These are phyloP conservation scores for Podospora appendiculata DNA, from an alignment of 495 filamentous ascomycete genomes.

Conservation along the genomic window DNA sequence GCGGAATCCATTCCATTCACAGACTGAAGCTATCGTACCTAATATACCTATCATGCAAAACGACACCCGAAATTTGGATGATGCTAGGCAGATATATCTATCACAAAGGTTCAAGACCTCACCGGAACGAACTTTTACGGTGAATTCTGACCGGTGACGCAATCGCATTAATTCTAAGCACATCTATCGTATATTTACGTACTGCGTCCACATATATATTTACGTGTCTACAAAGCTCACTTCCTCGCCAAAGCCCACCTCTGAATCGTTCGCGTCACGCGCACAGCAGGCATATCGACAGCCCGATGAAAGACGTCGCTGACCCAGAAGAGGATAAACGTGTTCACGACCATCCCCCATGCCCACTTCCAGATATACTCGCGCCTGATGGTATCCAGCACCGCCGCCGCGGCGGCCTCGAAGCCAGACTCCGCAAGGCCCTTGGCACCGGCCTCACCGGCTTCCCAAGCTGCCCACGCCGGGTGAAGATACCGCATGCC, in stretches of 20 bases:
- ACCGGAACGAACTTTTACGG: too few species aligned
- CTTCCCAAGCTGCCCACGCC: background rate
- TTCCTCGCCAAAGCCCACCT: background rate
- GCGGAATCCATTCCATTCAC: too few species aligned
- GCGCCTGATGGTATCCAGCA: background rate
- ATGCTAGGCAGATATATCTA: too few species aligned
- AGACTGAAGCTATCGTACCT: too few species aligned
- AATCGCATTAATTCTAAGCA: too few species aligned
- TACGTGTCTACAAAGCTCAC: background rate
- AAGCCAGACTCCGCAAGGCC: background rate
- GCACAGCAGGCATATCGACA: background rate
- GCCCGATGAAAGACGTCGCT: slow-evolving; percentile 1
- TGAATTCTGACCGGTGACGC: too few species aligned
- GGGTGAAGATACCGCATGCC: slow-evolving; percentile 1
- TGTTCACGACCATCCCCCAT: background rate
- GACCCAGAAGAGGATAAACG: slow-evolving; percentile 3
- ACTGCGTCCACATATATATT: too few species aligned
- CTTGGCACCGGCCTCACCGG: background rate
- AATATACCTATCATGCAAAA: too few species aligned
- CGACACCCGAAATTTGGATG: too few species aligned
- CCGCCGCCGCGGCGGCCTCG: background rate
- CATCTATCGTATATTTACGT: too few species aligned
- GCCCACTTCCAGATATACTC: slow-evolving; percentile 1
- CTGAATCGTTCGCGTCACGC: background rate
- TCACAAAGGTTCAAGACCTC: too few species aligned